Evolutionary conservation across 2,329 filamentous ascomycete genomes (phyloP), one percentile per base, ranked within the genome.

Genomic region (Trichoderma sp.): DNA sequence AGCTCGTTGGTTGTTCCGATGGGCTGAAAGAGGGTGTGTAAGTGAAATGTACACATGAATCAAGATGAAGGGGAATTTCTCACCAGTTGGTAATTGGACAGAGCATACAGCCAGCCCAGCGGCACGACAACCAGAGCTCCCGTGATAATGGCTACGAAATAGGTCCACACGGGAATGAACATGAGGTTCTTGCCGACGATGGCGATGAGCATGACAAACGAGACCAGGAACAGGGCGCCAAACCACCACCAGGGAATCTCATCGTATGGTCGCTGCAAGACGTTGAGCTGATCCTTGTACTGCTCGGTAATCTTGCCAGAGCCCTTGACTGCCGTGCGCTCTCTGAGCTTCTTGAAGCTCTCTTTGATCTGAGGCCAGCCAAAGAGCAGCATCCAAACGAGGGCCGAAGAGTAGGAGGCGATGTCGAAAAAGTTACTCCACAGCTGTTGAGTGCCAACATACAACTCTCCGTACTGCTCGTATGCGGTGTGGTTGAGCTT

Each of bases 201-300:
- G 0, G 81, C 84, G 0, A 87, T 77, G 54, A 86, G 84, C 0
- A 81, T 81, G 61, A 88, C 77, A 26, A 73, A 83, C 0, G 85
- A 84, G 1, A 75, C 78, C 1, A 79, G 58, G 71, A 89, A 89
- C 5, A 89, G 77, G 0, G 74, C 73, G 0, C 81, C 64, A 69
- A 86, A 89, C 87, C 87, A 89, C 83, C 84, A 88, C 13, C 84
- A 73, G 0, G 87, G 87, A 0, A 89, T 85, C 68, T 89, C 86
- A 68, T 84, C 80, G 72, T 89, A 89, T 0, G 82, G 79, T 5
- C 87, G 81, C 76, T 86, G 84, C 21, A 89, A 78, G 13, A 89
- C 80, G 71, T 87, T 89, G n/a, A 89, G 80, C 49, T 86, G 84
- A 71, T 89, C 87, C 6, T 79, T 77, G 71, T 87, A 89, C 73